These are phyloP conservation scores for Lentinula novae-zelandiae DNA, from an alignment of 1,284 basidiomycete species.

Conservation along the genomic window DNA sequence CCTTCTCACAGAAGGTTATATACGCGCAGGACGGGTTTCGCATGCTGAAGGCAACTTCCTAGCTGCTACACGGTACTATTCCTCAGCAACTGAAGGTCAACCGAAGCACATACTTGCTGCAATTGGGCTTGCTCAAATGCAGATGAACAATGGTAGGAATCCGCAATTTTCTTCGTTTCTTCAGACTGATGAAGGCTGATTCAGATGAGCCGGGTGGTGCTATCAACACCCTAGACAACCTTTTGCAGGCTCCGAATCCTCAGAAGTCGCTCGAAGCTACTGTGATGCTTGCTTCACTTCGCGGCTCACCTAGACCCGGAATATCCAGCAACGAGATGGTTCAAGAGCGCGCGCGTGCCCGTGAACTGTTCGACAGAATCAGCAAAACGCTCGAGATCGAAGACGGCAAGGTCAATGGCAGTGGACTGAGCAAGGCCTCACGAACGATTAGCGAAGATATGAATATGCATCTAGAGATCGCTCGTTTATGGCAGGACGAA, in stretches of 20 bases:
- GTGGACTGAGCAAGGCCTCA: slow-evolving; percentile 35
- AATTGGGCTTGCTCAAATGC: slow-evolving; percentile 84
- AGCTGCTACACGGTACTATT: slow-evolving; percentile 73
- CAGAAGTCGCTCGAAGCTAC: slow-evolving; percentile 74
- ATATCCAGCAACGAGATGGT: slow-evolving; percentile 70
- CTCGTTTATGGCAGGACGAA: slow-evolving; percentile 82
- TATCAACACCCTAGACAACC: slow-evolving; percentile 83
- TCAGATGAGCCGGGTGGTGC: slow-evolving; percentile 75
- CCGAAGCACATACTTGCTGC: slow-evolving; percentile 76
- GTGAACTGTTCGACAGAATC: slow-evolving; percentile 79
- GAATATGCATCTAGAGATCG: slow-evolving; percentile 85
- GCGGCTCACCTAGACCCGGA: slow-evolving; percentile 75
- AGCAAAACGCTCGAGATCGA: slow-evolving; percentile 62
- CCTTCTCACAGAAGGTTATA: slow-evolving; percentile 73
- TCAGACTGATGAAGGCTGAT: background rate
- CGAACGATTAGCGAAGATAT: slow-evolving; percentile 69
- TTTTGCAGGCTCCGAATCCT: slow-evolving; percentile 64
- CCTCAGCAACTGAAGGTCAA: slow-evolving; percentile 69
- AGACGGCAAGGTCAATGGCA: slow-evolving; percentile 38
- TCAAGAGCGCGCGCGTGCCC: slow-evolving; percentile 70
- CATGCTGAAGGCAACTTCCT: slow-evolving; percentile 62
- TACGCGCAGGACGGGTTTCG: slow-evolving; percentile 74
- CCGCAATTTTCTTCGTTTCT: background rate
- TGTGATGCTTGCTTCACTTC: slow-evolving; percentile 85
- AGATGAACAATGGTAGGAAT: slow-evolving; percentile 72